Conservation (phyloP, 1,284 basidiomycete genomes). For the Somion occarium region DNA sequence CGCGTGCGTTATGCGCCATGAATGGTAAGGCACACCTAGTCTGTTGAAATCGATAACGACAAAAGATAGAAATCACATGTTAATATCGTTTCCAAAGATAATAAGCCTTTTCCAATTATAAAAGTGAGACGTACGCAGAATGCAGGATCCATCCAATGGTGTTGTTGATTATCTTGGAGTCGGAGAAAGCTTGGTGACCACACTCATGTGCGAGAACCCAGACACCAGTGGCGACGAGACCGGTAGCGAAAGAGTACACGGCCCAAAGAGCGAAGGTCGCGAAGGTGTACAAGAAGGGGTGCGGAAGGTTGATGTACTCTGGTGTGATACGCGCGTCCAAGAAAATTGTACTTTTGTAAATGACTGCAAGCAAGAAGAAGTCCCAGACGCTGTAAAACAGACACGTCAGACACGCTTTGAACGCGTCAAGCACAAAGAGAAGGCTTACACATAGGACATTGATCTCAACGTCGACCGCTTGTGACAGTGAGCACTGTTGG, state of each 20-base stretch:
- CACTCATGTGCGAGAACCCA: constrained; percentile 94
- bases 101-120: constrained; percentile 1
- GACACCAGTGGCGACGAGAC: constrained; percentile 88
- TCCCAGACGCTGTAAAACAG: constrained; percentile 62
- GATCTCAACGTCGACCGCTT: constrained; percentile 87
- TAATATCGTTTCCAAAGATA: constrained; percentile 10
- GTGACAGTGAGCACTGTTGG: constrained; percentile 82
- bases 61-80: constrained; percentile 24
- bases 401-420: constrained; percentile 14
- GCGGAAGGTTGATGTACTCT: constrained; percentile 51
- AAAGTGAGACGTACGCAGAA: constrained; percentile 55
- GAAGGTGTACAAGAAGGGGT: constrained; percentile 59
- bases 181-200: constrained; percentile 97
- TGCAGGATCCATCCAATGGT: constrained; percentile 92
- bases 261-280: constrained; percentile 76
- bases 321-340: constrained; percentile 65
- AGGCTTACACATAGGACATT: constrained; percentile 72
- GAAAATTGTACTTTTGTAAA: constrained; percentile 70
- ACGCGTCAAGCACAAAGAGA: constrained; percentile 7
- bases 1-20: constrained; percentile 95
- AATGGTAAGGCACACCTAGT: constrained; percentile 95
- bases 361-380: constrained; percentile 58
- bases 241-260: constrained; percentile 78
- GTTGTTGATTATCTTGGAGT: constrained; percentile 93
- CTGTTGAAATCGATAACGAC: constrained; percentile 29